These are phyloP conservation scores for Trichophyton simii DNA, from an alignment of 2,329 filamentous ascomycete species.

Conservation along the genomic window DNA sequence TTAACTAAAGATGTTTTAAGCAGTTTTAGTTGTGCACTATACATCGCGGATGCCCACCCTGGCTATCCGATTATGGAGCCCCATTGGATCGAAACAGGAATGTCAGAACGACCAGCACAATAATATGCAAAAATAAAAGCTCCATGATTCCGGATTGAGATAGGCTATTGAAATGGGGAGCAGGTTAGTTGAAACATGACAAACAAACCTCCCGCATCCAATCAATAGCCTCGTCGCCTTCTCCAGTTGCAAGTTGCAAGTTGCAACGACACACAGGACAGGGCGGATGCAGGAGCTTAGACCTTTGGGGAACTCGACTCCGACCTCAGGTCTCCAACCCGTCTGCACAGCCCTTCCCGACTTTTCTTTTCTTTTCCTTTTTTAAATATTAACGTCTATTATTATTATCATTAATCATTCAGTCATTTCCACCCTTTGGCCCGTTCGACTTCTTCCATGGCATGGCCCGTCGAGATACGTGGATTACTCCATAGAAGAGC, in stretches of 20 bases:
- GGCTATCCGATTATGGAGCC: conserved; percentile 3
- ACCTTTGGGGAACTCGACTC: background rate
- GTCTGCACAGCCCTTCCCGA: background rate
- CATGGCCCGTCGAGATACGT: background rate
- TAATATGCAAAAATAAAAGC: background rate
- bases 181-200: conserved; percentile 2
- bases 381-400: background rate
- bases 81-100: conserved; percentile 3
- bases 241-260: background rate
- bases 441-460: background rate
- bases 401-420: background rate
- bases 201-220: background rate
- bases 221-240: background rate
- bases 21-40: background rate
- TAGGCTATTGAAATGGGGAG: background rate
- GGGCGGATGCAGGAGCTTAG: background rate
- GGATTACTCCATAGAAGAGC: background rate
- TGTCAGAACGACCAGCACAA: background rate
- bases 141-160: conserved; percentile 1
- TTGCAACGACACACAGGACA: background rate
- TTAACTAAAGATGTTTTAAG: conserved; percentile 1
- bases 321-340: background rate
- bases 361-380: background rate
- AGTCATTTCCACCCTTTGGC: background rate
- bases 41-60: conserved; percentile 2